Evolutionary conservation across 1,284 basidiomycete species (phyloP), one percentile per base, ranked within the genome.

Genomic region (Moniliophthora roreri): DNA sequence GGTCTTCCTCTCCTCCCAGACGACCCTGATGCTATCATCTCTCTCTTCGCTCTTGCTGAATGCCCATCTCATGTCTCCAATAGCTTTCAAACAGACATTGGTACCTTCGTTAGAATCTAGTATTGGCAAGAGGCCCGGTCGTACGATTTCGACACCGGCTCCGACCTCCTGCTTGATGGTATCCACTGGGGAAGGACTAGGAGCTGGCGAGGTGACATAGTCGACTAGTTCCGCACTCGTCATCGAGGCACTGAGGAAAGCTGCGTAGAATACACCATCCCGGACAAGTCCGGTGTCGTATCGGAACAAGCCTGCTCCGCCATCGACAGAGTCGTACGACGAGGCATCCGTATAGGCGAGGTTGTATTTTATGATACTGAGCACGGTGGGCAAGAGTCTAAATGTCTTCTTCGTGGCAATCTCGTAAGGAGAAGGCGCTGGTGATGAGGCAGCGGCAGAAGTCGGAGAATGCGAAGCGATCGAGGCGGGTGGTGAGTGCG

Each of bases 241-340:
- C 5, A 74, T 63, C 52, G 70, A 75, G 0, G 86, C 87, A 11
- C 90, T 78, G 20, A 91, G 69, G 58, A 85, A 79, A 1, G 84
- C 91, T 1, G 90, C 89, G 62, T 87, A 92, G 73, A 87, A 94
- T 61, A 82, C 84, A 10, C 87, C 87, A 60, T 91, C 89, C 20
- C 89, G 81, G 39, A 92, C 84, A 4, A 93, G 76, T 20, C 87
- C 86, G 0, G 90, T 82, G 63, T 95, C 93, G 76, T 87, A 93
- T 59, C 80, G 80, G 65, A 95, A 93, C 60, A 94, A 81, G 26
- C 69, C 68, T 21, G 69, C 62, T 58, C 32, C 50, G 76, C 59
- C 24, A 2, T 82, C 80, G 50, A 92, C 71, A 60, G 88, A 82
- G 48, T 72, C 66, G 40, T 89, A 76, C 16, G 93, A 79, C 26